These are phyloP conservation scores for Zygnema cylindricum DNA, from an alignment of 139 green algal species.

Conservation along the genomic window DNA sequence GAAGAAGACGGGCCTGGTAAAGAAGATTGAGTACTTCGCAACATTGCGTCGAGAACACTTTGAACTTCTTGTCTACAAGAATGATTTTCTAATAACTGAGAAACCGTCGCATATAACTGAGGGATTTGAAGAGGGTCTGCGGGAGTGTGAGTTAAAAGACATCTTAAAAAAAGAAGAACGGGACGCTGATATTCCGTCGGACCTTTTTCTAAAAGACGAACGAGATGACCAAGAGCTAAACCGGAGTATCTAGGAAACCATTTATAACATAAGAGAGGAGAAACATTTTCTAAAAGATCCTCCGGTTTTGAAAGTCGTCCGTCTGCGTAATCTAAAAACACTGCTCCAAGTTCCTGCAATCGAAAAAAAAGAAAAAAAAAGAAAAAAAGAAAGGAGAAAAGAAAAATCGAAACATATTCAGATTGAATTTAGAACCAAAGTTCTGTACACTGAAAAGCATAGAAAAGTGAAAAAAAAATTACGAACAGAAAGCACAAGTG, in stretches of 20 bases:
- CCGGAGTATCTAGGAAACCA: slow-evolving; percentile 52
- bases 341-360: slow-evolving; percentile 38
- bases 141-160: slow-evolving; percentile 42
- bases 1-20: background rate
- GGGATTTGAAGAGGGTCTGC: slow-evolving; percentile 19
- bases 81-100: slow-evolving; percentile 25
- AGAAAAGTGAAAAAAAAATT: no score
- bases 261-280: slow-evolving; percentile 33
- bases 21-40: slow-evolving; percentile 2
- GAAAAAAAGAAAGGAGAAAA: no score
- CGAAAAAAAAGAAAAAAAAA: no score
- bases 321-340: slow-evolving; percentile 50
- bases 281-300: slow-evolving; percentile 37
- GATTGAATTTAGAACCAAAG: no score
- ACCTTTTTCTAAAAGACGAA: slow-evolving; percentile 56
- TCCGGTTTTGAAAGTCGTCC: slow-evolving; percentile 26
- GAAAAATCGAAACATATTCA: no score
- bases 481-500: no score
- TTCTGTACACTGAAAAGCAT: no score
- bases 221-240: slow-evolving; percentile 40
- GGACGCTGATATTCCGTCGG: slow-evolving; percentile 49
- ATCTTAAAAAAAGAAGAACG: slow-evolving; percentile 47
- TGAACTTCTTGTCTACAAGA: slow-evolving; percentile 22
- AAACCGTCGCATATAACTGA: slow-evolving; percentile 36
- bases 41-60: slow-evolving; percentile 45